phyloP scores from a whole-genome alignment of 352 stramenopile species.

The Globisporangium uncinulatum region DNA sequence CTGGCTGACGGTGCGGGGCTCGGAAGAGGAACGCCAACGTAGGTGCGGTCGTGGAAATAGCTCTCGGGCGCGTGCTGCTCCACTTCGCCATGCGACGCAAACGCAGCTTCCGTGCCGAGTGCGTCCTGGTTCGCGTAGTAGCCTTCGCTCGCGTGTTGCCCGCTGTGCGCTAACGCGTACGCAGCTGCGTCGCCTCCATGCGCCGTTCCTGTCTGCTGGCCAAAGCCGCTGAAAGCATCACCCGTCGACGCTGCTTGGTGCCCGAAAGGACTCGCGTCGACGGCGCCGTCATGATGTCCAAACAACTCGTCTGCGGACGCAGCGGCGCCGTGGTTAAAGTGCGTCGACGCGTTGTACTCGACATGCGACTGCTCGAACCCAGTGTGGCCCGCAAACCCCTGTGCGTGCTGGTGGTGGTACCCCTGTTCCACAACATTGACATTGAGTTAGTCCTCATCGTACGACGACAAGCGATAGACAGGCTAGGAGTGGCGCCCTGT shows the following conservation, averaged over 20 bases:
- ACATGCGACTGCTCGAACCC: constrained; percentile 9
- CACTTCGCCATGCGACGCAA: not conserved
- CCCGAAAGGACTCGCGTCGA: constrained; percentile 7
- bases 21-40: not conserved
- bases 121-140: constrained; percentile 1
- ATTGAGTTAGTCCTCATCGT: not conserved
- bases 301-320: constrained; percentile 22
- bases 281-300: constrained; percentile 13
- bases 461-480: not conserved
- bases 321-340: constrained; percentile 20
- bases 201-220: not conserved
- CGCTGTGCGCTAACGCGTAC: not conserved
- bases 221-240: not conserved
- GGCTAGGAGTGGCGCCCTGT: not conserved
- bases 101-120: not conserved
- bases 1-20: not conserved
- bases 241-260: constrained; percentile 6
- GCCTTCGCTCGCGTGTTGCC: not conserved
- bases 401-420: constrained; percentile 11
- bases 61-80: not conserved
- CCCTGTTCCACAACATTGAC: not conserved
- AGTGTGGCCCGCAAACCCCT: constrained; percentile 12
- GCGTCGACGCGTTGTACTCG: constrained; percentile 9
- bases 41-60: not conserved
- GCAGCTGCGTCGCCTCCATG: not conserved